phyloP scores from a whole-genome alignment of 805 yeast species.

The Blastobotrys americana region DNA sequence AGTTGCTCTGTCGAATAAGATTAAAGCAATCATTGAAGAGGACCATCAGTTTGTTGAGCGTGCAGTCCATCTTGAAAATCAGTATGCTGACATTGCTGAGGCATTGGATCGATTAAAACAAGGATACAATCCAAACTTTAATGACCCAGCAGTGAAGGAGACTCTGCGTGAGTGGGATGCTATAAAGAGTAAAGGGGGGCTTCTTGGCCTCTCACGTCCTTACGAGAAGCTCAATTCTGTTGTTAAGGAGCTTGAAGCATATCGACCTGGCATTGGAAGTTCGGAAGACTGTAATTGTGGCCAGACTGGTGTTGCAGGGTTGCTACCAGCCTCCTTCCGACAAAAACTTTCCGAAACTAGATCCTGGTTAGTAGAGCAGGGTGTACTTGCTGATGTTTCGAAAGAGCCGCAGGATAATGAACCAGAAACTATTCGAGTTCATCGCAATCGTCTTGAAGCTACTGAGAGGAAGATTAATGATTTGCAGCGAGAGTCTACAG shows the following conservation, averaged over 20 bases:
- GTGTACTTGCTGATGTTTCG: slow-evolving; percentile 12
- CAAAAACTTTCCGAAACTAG: neutral
- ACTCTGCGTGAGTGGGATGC: slow-evolving; percentile 45
- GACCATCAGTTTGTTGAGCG: neutral
- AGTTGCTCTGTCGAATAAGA: slow-evolving; percentile 8
- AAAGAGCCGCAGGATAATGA: slow-evolving; percentile 3
- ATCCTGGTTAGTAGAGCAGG: slow-evolving; percentile 16
- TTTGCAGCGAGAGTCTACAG: slow-evolving; percentile 13
- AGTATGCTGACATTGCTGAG: slow-evolving; percentile 9
- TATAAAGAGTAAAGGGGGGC: slow-evolving; percentile 23
- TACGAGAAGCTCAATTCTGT: slow-evolving; percentile 2
- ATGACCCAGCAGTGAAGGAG: slow-evolving; percentile 77
- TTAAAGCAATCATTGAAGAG: slow-evolving; percentile 4
- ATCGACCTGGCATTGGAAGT: neutral
- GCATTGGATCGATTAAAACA: slow-evolving; percentile 44
- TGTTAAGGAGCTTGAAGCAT: slow-evolving; percentile 7
- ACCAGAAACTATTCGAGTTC: slow-evolving; percentile 12
- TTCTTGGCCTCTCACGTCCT: neutral
- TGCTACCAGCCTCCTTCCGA: neutral
- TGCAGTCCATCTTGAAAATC: slow-evolving; percentile 1
- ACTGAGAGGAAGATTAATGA: slow-evolving; percentile 14
- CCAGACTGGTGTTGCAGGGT: neutral
- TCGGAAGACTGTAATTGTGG: no score
- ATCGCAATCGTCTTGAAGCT: slow-evolving; percentile 16
- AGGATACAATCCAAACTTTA: slow-evolving; percentile 74